Conservation (phyloP, 345 rosid species). For the Moricandia arvensis region DNA sequence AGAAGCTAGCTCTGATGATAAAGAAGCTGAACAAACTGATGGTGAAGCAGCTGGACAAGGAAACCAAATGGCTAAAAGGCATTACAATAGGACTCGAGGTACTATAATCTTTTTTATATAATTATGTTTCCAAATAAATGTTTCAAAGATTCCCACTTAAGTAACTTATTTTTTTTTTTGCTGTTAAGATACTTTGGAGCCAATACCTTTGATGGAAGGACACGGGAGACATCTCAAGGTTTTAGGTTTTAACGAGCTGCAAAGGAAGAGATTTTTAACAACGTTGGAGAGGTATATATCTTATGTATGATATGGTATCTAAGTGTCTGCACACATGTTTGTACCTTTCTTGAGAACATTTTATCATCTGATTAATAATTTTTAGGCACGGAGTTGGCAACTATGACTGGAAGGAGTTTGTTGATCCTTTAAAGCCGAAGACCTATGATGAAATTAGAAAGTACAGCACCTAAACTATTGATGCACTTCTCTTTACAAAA, state of each 20-base stretch:
- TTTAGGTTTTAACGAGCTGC: constrained; percentile 62
- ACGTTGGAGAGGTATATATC: constrained; percentile 63
- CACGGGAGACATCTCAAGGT: constrained; percentile 60
- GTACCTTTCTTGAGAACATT: not conserved
- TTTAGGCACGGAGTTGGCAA: constrained; percentile 81
- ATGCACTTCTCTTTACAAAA: not conserved
- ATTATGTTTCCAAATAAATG: not conserved
- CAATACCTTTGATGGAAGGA: constrained; percentile 78
- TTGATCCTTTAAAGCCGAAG: constrained; percentile 59
- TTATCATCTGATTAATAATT: not conserved
- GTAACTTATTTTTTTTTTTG: not conserved
- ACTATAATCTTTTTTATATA: not conserved
- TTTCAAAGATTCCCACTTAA: not conserved
- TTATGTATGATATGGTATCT: not conserved
- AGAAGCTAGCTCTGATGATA: too few species aligned
- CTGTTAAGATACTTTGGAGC: constrained; percentile 53
- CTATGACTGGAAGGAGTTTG: constrained; percentile 72
- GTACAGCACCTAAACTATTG: constrained; percentile 43
- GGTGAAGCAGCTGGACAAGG: too few species aligned
- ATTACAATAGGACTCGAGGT: constrained; percentile 44
- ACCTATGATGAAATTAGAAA: constrained; percentile 57
- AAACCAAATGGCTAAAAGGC: too few species aligned
- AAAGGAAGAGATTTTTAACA: constrained; percentile 63
- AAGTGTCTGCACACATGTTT: not conserved
- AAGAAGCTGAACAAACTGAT: too few species aligned